Evolutionary conservation across 1,284 basidiomycete species (phyloP), one percentile per base, ranked within the genome.

Genomic region (Pisolithus thermaeus): DNA sequence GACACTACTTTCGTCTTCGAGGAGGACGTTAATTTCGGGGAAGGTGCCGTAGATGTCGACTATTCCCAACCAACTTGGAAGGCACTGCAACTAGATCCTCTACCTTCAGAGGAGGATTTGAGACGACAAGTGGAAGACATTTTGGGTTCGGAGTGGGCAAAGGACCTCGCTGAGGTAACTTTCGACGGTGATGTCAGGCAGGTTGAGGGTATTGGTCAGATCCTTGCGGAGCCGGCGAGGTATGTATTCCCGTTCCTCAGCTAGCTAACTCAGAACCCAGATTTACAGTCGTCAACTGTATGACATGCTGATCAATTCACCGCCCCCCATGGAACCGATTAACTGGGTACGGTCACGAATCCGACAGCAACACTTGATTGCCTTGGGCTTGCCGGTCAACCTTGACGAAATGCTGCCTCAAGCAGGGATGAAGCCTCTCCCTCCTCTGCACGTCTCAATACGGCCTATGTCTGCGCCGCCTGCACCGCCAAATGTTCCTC

Each of bases 331-430:
- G 47, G 83, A 87, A 65, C 87, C 90, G 14, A 84, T 92, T 45
- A 94, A 91, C 62, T 97, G 93, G 93, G 92, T 84, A 51, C 83
- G 92, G 40, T 94, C 92, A 47, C 81, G 88, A 43, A 91, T 91
- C 61, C 81, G 93, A 51, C 75, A 92, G 46, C 90, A 93, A 62
- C 91, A 96, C 60, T 76, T 97, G 40, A 92, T 95, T 56, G 74
- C 90, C 12, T 80, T 97, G 37, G 93, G 94, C 35, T 85, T 97
- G 46, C 93, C 93, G 4, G 88, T 97, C 47, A 96, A 96, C 65
- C 75, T 96, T 5, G 93, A 97, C 65, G 93, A 97, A 72, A 83
- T 94, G 18, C 71, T 93, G 41, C 90, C 92, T 2, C 83, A 82
- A 47, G 78, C 82, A 23, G 80, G 78, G 52, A 76, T 82, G 25